These are phyloP conservation scores for Candida verbasci DNA, from an alignment of 805 yeast species.

Conservation along the genomic window DNA sequence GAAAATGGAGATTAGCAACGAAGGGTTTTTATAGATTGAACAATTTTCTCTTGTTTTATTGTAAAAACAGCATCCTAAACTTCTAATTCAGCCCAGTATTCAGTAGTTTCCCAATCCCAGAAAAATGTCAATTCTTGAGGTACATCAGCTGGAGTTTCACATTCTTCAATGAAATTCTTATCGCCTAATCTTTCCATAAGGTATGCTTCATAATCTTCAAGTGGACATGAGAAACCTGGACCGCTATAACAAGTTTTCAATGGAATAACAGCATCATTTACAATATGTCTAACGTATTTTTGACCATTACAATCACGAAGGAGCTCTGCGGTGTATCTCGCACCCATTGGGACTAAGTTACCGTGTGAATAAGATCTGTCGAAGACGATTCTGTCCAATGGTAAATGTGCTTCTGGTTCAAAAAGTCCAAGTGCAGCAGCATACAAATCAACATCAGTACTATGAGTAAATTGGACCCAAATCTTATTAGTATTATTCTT, in stretches of 20 bases:
- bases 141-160: constrained; percentile 12
- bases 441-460: constrained; percentile 54
- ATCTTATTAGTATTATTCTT: constrained; percentile 41
- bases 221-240: constrained; percentile 47
- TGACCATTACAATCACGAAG: constrained; percentile 37
- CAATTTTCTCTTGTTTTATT: too few relatives aligned
- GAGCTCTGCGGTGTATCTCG: constrained; percentile 47
- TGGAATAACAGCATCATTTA: constrained; percentile 55
- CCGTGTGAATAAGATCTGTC: constrained; percentile 21
- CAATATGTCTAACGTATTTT: constrained; percentile 42
- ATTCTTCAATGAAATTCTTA: constrained; percentile 11
- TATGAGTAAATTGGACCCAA: constrained; percentile 68
- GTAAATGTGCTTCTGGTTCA: constrained; percentile 34
- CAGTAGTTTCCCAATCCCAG: constrained; percentile 18
- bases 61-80: too few relatives aligned
- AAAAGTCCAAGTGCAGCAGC: constrained; percentile 58
- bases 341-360: constrained; percentile 57
- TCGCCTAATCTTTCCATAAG: constrained; percentile 10
- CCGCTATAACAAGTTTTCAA: constrained; percentile 45
- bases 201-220: constrained; percentile 8
- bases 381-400: constrained; percentile 27
- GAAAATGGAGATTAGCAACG: too few relatives aligned
- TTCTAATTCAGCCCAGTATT: constrained; percentile 14
- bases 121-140: constrained; percentile 16
- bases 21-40: too few relatives aligned